Evolutionary conservation across 345 rosid genomes (phyloP).

Genomic region (Geranium brycei): DNA sequence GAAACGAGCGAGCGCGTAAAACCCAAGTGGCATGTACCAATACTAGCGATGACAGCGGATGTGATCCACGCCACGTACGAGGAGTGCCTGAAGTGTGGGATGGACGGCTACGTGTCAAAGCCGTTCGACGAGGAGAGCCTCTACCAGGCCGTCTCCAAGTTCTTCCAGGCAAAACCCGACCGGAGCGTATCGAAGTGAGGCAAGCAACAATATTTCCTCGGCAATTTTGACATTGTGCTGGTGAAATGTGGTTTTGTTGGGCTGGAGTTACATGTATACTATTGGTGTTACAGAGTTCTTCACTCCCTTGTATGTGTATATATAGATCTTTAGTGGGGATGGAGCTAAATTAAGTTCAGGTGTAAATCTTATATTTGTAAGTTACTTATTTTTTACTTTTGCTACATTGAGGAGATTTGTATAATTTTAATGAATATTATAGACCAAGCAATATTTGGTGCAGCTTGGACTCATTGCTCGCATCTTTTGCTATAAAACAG

Average conservation of each 20-base stretch:
- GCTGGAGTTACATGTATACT: constrained; percentile 18
- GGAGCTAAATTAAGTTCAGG: constrained; percentile 7
- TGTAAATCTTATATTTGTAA: constrained; percentile 14
- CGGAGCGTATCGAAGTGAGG: too few species aligned
- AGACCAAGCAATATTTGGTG: too few species aligned
- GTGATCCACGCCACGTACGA: constrained; percentile 89
- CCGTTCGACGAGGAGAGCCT: constrained; percentile 95
- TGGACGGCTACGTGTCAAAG: constrained; percentile 96
- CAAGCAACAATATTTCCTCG: constrained; percentile 2
- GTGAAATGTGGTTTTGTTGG: constrained; percentile 2
- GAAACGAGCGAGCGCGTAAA: constrained; percentile 6
- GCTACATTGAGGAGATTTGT: too few species aligned
- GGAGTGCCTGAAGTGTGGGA: constrained; percentile 70
- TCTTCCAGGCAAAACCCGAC: constrained; percentile 46
- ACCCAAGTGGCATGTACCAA: constrained; percentile 57
- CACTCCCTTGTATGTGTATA: constrained; percentile 18
- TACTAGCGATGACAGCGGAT: constrained; percentile 95
- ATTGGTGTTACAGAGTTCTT: constrained; percentile 3
- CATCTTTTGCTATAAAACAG: too few species aligned
- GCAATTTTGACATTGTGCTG: constrained; percentile 33
- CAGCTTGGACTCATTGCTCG: too few species aligned
- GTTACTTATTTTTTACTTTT: not conserved
- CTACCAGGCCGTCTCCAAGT: constrained; percentile 69
- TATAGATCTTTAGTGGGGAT: constrained; percentile 20
- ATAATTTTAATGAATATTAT: too few species aligned